A percentile compares a stretch with the other conserved stretches of the same genome.
Conservation (phyloP, 768 basidiomycete genomes). For the Pisolithus marmoratus region DNA sequence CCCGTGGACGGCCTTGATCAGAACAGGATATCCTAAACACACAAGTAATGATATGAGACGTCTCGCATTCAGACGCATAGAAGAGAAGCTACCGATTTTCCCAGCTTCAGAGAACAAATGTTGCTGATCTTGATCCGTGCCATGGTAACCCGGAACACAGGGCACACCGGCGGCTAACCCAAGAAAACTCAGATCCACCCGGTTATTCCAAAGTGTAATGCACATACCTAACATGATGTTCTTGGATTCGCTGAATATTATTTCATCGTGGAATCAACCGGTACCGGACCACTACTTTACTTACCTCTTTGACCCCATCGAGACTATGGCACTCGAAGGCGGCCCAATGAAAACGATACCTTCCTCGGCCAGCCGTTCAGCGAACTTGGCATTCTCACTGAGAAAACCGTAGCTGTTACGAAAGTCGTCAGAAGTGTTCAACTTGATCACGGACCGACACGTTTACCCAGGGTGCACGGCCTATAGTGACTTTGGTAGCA, state of each 20-base stretch:
- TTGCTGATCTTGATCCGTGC: conserved; percentile 69
- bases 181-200: conserved; percentile 6
- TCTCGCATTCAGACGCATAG: neutral
- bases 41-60: neutral
- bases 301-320: conserved; percentile 95
- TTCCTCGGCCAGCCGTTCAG: conserved; percentile 64
- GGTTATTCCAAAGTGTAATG: neutral
- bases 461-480: conserved; percentile 87
- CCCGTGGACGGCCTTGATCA: conserved; percentile 96
- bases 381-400: conserved; percentile 86
- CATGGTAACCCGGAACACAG: conserved; percentile 93
- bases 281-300: conserved; percentile 3
- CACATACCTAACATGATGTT: conserved; percentile 80
- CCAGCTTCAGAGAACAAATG: conserved; percentile 64
- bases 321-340: conserved; percentile 78
- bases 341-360: conserved; percentile 91
- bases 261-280: neutral
- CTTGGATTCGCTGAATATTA: conserved; percentile 73
- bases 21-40: conserved; percentile 72
- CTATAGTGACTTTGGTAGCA: conserved; percentile 30
- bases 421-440: conserved; percentile 1
- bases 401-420: conserved; percentile 73
- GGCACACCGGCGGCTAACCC: conserved; percentile 77
- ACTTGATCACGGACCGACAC: neutral
- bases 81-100: conserved; percentile 50